These are phyloP conservation scores for Oryza longistaminata DNA, from an alignment of 176 grass and related monocot species.

Conservation along the genomic window DNA sequence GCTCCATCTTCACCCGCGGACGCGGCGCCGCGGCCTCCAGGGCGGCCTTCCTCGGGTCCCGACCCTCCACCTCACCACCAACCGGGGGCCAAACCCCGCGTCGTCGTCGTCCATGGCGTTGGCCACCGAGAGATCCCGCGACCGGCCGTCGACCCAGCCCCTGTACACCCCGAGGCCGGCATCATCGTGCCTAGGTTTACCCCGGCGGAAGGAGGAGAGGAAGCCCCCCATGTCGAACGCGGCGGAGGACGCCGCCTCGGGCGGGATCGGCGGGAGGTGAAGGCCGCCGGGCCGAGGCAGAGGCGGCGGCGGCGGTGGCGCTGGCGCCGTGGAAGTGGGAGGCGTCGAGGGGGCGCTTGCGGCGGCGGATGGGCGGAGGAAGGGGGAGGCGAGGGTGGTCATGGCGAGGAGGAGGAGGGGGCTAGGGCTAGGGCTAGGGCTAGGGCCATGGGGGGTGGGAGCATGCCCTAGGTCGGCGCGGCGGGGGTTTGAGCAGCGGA, in stretches of 20 bases:
- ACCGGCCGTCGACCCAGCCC: not conserved
- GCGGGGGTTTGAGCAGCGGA: not conserved
- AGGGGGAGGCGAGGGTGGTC: not conserved
- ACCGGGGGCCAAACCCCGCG: not conserved
- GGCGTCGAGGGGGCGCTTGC: conserved; percentile 34
- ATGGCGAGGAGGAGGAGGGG: conserved; percentile 12
- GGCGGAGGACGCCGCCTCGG: not conserved
- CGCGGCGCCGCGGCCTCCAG: not conserved
- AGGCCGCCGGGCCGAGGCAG: not conserved
- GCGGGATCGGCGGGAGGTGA: not conserved
- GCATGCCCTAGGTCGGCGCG: conserved; percentile 43
- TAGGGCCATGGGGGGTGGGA: conserved; percentile 15
- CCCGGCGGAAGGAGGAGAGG: not conserved
- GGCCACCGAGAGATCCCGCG: conserved; percentile 35
- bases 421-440: no score
- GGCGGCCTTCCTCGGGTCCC: conserved; percentile 31
- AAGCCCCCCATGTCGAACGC: conserved; percentile 49
- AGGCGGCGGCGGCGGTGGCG: conserved; percentile 11
- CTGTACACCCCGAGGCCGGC: conserved; percentile 30
- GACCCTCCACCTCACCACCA: conserved; percentile 22
- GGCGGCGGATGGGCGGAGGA: not conserved
- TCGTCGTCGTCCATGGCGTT: conserved; percentile 39
- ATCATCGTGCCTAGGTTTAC: not conserved
- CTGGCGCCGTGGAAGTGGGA: conserved; percentile 29
- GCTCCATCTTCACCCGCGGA: not conserved